Evolutionary conservation across 176 grass and related monocot species (phyloP), one percentile per base, ranked within the genome.

Genomic region (Carex scoparia): DNA sequence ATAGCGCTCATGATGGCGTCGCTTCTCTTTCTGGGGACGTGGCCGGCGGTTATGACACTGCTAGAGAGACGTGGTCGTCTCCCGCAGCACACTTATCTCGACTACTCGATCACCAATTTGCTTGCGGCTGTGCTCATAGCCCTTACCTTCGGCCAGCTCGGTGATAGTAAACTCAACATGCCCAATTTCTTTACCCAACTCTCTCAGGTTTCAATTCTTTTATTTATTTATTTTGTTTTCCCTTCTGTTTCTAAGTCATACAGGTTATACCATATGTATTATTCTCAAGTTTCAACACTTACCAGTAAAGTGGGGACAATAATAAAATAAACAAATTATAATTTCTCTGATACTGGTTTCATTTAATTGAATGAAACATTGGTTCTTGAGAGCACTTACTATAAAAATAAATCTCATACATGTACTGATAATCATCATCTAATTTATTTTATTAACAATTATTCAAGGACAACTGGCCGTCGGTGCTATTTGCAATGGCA

Each of bases 111-210:
- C 10, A 90, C 93, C 63, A 98, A 95, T 87, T 91, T 98, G 84
- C 58, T 98, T 8, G 93, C 95, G 4, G 95, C 95, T 4, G 80
- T 98, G 32, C 77, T 98, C 7, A 57, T 98, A 35, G 93, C 93
- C 4, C 49, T 98, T 61, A 93, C 93, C 15, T 89, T 94, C 18
- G 95, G 95, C 2, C 95, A 98, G 67, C 88, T 93, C 28, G 95
- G 93, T 10, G 83, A 84, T 0, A 82, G 86, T 83, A 95, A 86
- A 67, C 82, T 86, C 4, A 65, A 87, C 63, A 88, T 83, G 70
- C 93, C 95, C 4, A 98, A 98, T 71, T 98, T 98, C 88, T 84
- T 98, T 64, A 90, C 91, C 35, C 95, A 98, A 82, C 91, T 98
- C 63, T 12, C 87, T 46, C 91, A 88, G 95, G 85, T 94, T 56